Percentiles rank a stretch among this genome's conserved stretches.
These are phyloP conservation scores for Pleoardoris graminearum DNA, from an alignment of 2,329 filamentous ascomycete genomes.

Conservation along the genomic window DNA sequence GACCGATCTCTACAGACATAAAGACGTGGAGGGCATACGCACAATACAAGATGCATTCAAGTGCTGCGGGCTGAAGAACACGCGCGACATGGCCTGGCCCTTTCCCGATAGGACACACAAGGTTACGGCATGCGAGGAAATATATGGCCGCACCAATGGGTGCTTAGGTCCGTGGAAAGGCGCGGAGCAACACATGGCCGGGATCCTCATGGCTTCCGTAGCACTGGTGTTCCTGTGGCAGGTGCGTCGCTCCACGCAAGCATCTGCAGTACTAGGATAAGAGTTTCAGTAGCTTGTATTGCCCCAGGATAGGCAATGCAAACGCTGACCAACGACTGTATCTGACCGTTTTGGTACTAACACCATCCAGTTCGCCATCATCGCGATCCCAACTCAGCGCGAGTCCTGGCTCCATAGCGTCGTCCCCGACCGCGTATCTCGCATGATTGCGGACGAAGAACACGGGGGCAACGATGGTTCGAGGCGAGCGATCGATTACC, in stretches of 20 bases:
- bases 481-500: constrained; percentile 34
- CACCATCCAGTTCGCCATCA: constrained; percentile 32
- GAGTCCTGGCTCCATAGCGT: constrained; percentile 39
- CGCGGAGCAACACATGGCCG: constrained; percentile 58
- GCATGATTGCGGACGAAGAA: constrained; percentile 36
- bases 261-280: no score
- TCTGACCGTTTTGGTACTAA: neutral
- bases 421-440: constrained; percentile 37
- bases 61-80: constrained; percentile 67
- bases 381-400: constrained; percentile 33
- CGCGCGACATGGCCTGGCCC: constrained; percentile 65
- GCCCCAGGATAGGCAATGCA: no score
- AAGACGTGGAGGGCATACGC: constrained; percentile 57
- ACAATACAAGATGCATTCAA: constrained; percentile 66
- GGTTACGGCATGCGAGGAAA: constrained; percentile 49
- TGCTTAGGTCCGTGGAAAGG: constrained; percentile 63
- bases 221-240: constrained; percentile 42
- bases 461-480: constrained; percentile 23
- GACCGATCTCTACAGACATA: constrained; percentile 56
- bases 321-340: no score
- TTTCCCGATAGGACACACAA: constrained; percentile 51
- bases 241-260: constrained; percentile 19
- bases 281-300: no score
- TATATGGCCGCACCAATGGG: constrained; percentile 51
- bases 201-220: constrained; percentile 58